Evolutionary conservation across 225 moss, liverwort and hornwort species (phyloP), one percentile per base, ranked within the genome.

Genomic region (Sphagnum tenellum): DNA sequence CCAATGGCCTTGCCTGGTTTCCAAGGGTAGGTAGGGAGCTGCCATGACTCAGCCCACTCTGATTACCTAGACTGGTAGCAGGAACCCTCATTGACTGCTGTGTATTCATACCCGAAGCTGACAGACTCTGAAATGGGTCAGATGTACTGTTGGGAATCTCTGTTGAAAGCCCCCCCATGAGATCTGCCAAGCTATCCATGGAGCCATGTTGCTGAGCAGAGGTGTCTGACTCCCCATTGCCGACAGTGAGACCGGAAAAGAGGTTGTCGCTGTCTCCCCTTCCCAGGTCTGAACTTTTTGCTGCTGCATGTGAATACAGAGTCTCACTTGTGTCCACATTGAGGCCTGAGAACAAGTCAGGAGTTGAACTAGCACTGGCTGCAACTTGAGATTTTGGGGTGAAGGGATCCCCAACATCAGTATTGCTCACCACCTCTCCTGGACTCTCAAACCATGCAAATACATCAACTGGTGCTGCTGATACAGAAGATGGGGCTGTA

Each of bases 281-380:
- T n/a, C 10, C 12, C 61, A 48, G 8, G n/a, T 76, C 73, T 13
- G 65, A 55, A 13, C 67, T 64, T 64, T 73, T 77, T 45, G 75
- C 74, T 48, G 73, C 70, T 54, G 85, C 81, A 66, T 77, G 89
- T 49, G 78, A 78, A 53, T 58, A 61, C 61, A 75, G 66, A 64
- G 67, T 77, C 55, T 68, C 75, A 67, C 57, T 66, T 65, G 68
- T 51, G 62, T 82, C 90, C 58, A 87, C 66, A 51, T 83, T 77
- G 62, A 90, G 80, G 12, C 93, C 92, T 46, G 93, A 82, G 60
- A 93, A 98, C 65, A 98, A 64, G 78, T 91, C 90, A 54, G 73
- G 46, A 9, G 77, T 74, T 48, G 59, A 62, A 14, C 67, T 64
- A 11, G 47, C 76, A 55, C 77, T 80, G 48, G 68, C 74, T 29